A percentile compares a stretch with the other conserved stretches of the same genome.
Conservation (phyloP, 306 rosid species). For the Vigna reflexopilosa region DNA sequence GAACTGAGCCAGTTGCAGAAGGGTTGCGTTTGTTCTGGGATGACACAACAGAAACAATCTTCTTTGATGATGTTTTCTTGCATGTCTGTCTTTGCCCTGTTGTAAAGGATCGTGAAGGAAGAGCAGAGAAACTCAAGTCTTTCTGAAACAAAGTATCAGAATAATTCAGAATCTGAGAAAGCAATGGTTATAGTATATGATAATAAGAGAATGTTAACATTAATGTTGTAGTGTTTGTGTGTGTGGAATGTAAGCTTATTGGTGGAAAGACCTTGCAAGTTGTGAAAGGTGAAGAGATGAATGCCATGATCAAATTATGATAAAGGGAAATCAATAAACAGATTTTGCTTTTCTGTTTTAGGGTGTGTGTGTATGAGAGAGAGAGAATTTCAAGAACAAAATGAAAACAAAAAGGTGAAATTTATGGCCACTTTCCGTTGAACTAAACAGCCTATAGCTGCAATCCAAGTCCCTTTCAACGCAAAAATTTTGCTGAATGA, state of each 20-base stretch:
- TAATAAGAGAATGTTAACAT: neutral
- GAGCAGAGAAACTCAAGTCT: conserved; percentile 50
- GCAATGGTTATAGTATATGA: neutral
- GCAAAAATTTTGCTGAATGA: too few relatives aligned
- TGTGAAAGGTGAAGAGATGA: conserved; percentile 39
- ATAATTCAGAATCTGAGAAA: neutral
- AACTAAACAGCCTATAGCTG: conserved; percentile 2
- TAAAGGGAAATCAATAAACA: too few relatives aligned
- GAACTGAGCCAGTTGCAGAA: conserved; percentile 69
- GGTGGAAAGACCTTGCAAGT: conserved; percentile 41
- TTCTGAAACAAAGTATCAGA: conserved; percentile 49
- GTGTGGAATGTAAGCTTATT: neutral
- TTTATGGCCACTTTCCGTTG: conserved; percentile 30
- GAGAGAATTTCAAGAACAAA: conserved; percentile 11
- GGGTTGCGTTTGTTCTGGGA: conserved; percentile 65
- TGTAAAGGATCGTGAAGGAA: conserved; percentile 45
- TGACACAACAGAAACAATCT: conserved; percentile 61
- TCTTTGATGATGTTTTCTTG: conserved; percentile 53
- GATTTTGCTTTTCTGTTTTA: too few relatives aligned
- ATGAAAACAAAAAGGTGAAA: neutral
- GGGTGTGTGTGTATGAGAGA: too few relatives aligned
- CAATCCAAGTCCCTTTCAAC: neutral
- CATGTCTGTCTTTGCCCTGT: conserved; percentile 40
- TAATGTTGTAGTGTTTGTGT: neutral
- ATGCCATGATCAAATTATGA: conserved; percentile 35